Conservation (phyloP, 176 grass and related monocot species). For the Triticum dicoccoides region DNA sequence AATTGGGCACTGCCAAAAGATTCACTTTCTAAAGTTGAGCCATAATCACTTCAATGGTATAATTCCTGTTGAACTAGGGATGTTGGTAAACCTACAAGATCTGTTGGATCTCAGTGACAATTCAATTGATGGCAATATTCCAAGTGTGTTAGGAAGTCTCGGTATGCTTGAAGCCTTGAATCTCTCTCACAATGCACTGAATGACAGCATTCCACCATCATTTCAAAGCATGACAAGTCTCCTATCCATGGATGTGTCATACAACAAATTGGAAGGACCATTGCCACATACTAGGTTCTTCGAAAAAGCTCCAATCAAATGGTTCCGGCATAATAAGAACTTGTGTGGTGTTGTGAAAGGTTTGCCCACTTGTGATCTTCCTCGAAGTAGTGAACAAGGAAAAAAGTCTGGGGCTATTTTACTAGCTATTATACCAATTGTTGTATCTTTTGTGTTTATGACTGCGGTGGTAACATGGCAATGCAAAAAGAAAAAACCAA, state of each 20-base stretch:
- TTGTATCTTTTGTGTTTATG: neutral
- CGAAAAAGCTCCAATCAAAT: neutral
- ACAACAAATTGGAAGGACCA: neutral
- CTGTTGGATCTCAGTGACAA: neutral
- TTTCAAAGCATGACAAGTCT: neutral
- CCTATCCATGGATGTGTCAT: neutral
- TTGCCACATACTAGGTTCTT: neutral
- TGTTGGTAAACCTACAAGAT: neutral
- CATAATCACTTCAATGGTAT: neutral
- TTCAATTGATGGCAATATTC: neutral
- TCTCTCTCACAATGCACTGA: neutral
- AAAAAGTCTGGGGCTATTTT: neutral
- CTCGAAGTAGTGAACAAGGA: neutral
- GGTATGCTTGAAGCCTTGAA: neutral
- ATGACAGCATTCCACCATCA: neutral
- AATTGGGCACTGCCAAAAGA: neutral
- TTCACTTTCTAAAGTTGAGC: neutral
- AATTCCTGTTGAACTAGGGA: neutral
- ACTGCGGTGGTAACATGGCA: neutral
- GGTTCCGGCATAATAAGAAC: neutral
- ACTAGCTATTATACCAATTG: neutral
- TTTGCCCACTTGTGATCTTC: neutral
- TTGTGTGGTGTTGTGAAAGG: conserved; percentile 2
- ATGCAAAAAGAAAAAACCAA: neutral
- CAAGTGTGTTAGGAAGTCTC: neutral